Conservation (phyloP, 306 rosid genomes). For the Cicer chorassanicum region DNA sequence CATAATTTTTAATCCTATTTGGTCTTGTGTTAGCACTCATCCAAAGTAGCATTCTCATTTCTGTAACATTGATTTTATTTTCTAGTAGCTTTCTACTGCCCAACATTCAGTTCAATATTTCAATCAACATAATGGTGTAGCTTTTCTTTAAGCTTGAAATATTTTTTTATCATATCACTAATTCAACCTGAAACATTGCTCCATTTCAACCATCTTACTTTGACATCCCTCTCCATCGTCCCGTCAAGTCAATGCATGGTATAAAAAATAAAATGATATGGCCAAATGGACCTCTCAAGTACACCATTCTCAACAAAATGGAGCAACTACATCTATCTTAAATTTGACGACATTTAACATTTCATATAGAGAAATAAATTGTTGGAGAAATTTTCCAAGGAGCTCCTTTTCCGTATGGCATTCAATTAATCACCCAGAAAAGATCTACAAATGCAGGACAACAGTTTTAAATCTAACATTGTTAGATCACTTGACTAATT, state of each 20-base stretch:
- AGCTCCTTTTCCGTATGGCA: not conserved
- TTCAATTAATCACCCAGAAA: not conserved
- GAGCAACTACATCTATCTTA: not conserved
- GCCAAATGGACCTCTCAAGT: not conserved
- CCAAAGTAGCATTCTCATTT: not conserved
- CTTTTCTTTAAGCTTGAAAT: too few species aligned
- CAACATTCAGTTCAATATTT: slow-evolving; percentile 12
- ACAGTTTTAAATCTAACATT: slow-evolving; percentile 14
- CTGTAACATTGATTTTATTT: not conserved
- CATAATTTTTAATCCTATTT: not conserved
- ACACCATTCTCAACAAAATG: not conserved
- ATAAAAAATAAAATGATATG: not conserved
- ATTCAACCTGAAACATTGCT: not conserved
- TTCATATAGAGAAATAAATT: not conserved
- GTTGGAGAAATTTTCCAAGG: not conserved
- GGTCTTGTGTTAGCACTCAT: not conserved
- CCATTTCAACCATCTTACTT: not conserved
- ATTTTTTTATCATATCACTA: not conserved
- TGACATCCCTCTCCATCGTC: not conserved
- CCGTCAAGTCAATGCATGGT: not conserved
- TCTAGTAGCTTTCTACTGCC: not conserved
- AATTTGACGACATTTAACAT: not conserved
- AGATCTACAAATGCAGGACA: slow-evolving; percentile 17
- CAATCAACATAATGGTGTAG: not conserved
- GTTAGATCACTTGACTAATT: slow-evolving; percentile 24